A percentile compares a stretch with the other conserved stretches of the same genome.
These are phyloP conservation scores for Saposhnikovia divaricata DNA, from an alignment of 129 eudicot species.

Conservation along the genomic window DNA sequence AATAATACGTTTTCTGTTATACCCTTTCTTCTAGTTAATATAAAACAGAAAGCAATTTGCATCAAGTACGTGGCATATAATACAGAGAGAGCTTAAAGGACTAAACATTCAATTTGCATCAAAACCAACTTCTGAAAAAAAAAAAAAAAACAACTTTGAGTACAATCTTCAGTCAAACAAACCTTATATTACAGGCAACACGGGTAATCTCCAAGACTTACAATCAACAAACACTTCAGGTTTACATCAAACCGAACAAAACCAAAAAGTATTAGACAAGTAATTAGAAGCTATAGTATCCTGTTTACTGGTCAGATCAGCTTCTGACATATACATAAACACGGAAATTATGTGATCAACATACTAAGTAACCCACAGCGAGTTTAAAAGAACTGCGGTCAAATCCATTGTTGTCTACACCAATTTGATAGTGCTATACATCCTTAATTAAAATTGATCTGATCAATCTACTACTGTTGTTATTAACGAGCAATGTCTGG, in stretches of 20 bases:
- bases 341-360: neutral
- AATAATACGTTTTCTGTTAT: neutral
- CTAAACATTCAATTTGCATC: neutral
- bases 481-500: slow-evolving; percentile 73
- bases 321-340: slow-evolving; percentile 2
- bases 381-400: slow-evolving; percentile 19
- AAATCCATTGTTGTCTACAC: neutral
- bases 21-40: no score
- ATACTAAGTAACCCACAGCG: neutral
- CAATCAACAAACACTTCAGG: neutral
- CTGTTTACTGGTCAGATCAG: slow-evolving; percentile 13
- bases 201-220: neutral
- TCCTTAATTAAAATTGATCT: neutral
- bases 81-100: neutral
- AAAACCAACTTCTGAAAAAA: neutral
- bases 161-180: neutral
- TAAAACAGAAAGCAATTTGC: no score
- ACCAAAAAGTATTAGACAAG: neutral
- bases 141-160: neutral
- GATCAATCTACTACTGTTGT: slow-evolving; percentile 8
- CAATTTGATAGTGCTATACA: no score
- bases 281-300: neutral
- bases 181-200: neutral
- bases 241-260: neutral
- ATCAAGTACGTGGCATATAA: no score